Percentiles rank a stretch among this genome's conserved stretches.
Conservation (phyloP, 202 grass and related monocot species). For the Brachypodium distachyon region DNA sequence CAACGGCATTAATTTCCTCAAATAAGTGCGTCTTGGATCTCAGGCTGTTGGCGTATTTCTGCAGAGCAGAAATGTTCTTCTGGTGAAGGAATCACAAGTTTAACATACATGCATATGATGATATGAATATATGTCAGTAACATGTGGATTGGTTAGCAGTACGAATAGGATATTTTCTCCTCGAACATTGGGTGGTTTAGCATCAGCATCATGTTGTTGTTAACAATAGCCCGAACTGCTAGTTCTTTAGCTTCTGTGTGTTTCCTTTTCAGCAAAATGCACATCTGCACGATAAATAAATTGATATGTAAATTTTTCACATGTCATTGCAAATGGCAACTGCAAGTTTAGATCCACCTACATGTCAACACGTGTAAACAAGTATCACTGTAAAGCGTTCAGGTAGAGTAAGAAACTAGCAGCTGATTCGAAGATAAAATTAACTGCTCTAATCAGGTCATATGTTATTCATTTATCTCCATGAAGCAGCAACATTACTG, state of each 20-base stretch:
- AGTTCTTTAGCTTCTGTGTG: conserved; percentile 88
- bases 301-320: background rate
- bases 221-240: conserved; percentile 67
- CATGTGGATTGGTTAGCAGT: conserved; percentile 3
- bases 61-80: conserved; percentile 62
- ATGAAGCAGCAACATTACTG: background rate
- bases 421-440: background rate
- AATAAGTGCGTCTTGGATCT: conserved; percentile 47
- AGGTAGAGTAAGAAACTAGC: background rate
- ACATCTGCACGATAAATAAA: conserved; percentile 55
- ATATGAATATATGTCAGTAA: conserved; percentile 1
- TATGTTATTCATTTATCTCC: background rate
- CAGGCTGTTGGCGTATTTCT: conserved; percentile 61
- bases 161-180: conserved; percentile 97
- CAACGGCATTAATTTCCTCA: conserved; percentile 34
- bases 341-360: too few relatives aligned
- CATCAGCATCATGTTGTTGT: conserved; percentile 85
- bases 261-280: conserved; percentile 81
- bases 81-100: conserved; percentile 57
- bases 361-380: background rate
- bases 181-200: conserved; percentile 87
- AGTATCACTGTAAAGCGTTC: too few relatives aligned
- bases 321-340: background rate
- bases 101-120: conserved; percentile 21
- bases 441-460: background rate